Conservation (phyloP, 306 rosid species). For the Fagus crenata region DNA sequence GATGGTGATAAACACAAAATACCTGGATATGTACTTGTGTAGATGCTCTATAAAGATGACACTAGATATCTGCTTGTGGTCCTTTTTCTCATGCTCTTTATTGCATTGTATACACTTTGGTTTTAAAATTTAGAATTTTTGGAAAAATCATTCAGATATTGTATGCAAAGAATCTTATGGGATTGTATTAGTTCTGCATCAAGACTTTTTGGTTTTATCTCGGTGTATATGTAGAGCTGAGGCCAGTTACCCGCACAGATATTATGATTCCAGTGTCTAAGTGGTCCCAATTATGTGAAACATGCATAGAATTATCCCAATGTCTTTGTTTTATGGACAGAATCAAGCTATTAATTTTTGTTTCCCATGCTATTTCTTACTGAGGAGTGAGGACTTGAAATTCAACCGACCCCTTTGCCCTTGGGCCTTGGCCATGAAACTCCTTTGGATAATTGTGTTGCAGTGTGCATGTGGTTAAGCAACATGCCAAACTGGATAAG, state of each 20-base stretch:
- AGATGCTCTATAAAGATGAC: neutral
- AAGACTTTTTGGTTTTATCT: neutral
- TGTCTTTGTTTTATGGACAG: neutral
- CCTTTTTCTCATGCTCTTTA: neutral
- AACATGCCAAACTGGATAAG: no score
- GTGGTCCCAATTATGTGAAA: neutral
- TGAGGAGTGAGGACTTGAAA: no score
- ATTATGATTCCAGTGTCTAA: neutral
- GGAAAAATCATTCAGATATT: neutral
- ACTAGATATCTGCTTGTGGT: neutral
- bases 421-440: no score
- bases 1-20: neutral
- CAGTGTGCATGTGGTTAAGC: no score
- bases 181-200: neutral
- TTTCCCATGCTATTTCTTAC: no score
- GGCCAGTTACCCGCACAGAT: neutral
- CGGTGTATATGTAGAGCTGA: neutral
- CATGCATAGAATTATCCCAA: neutral
- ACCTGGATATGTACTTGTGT: neutral
- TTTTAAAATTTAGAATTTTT: neutral
- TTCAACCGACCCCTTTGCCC: no score
- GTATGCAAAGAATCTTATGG: neutral
- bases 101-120: neutral
- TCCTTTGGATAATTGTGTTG: no score
- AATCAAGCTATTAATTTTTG: no score